These are phyloP conservation scores for Hypoxylon sp. DNA, from an alignment of 2,329 filamentous ascomycete species.

Conservation along the genomic window DNA sequence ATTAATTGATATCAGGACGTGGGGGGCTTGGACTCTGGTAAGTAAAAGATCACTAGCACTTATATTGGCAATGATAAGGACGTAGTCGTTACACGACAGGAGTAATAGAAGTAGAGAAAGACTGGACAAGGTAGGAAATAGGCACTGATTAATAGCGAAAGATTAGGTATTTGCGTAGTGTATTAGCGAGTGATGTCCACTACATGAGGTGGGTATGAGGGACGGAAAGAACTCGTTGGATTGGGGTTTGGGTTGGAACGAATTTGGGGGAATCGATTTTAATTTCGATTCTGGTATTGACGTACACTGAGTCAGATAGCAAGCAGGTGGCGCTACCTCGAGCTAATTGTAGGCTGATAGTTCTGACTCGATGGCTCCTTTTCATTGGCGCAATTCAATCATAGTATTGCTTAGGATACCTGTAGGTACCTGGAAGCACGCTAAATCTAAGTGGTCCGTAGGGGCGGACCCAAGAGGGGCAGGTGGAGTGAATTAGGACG, in stretches of 20 bases:
- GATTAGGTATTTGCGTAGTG: slow-evolving; percentile 5
- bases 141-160: slow-evolving; percentile 3
- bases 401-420: too few species aligned
- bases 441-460: slow-evolving; percentile 9
- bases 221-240: slow-evolving; percentile 5
- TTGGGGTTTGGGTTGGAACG: slow-evolving; percentile 6
- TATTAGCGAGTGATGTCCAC: slow-evolving; percentile 2
- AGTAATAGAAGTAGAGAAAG: slow-evolving; percentile 15
- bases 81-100: slow-evolving; percentile 21
- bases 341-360: slow-evolving; percentile 3
- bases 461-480: slow-evolving; percentile 10
- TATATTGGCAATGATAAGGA: slow-evolving; percentile 33
- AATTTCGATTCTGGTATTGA: slow-evolving; percentile 32
- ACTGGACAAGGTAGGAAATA: slow-evolving; percentile 13
- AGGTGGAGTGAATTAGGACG: slow-evolving; percentile 10
- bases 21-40: slow-evolving; percentile 30
- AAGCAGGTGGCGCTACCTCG: slow-evolving; percentile 2
- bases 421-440: too few species aligned
- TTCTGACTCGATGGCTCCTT: slow-evolving; percentile 3
- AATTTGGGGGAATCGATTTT: slow-evolving; percentile 22
- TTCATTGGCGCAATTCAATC: too few species aligned
- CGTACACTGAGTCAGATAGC: slow-evolving; percentile 31
- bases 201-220: slow-evolving; percentile 6
- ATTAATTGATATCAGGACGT: slow-evolving; percentile 20
- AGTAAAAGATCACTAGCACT: too few species aligned